Conservation (phyloP, 140 eudicot genomes). For the Cichorium intybus region DNA sequence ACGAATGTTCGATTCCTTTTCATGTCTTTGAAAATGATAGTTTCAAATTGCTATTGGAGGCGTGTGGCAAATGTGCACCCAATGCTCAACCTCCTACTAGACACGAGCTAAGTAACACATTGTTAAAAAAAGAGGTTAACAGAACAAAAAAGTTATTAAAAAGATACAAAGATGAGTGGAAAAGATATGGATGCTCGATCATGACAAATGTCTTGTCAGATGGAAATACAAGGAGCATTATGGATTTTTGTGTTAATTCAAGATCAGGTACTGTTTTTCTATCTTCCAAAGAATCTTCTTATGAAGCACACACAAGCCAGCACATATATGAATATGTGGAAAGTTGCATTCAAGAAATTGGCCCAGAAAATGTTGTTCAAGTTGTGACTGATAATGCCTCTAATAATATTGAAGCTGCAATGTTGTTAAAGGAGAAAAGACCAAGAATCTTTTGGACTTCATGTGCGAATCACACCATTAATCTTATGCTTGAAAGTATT, state of each 20-base stretch:
- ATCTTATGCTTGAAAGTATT: background rate
- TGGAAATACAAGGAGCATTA: background rate
- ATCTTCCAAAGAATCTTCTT: background rate
- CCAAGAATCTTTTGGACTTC: background rate
- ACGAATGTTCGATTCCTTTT: background rate
- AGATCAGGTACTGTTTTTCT: background rate
- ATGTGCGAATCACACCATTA: background rate
- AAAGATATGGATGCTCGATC: background rate
- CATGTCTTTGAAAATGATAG: background rate
- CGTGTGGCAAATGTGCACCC: conserved; percentile 1
- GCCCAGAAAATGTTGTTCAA: background rate
- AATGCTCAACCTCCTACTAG: background rate
- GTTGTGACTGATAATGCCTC: background rate
- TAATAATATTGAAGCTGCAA: background rate
- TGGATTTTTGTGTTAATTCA: background rate
- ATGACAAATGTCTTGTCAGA: background rate
- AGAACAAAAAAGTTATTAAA: background rate
- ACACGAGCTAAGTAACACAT: background rate
- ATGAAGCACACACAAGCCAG: background rate
- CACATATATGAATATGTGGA: background rate
- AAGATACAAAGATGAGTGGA: background rate
- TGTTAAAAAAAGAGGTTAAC: background rate
- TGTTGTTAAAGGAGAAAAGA: background rate
- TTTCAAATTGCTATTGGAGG: background rate
- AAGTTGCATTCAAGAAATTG: background rate